Percentiles rank a stretch among this genome's conserved stretches.
These are phyloP conservation scores for Didymella glomerata DNA, from an alignment of 2,329 filamentous ascomycete species.

Conservation along the genomic window DNA sequence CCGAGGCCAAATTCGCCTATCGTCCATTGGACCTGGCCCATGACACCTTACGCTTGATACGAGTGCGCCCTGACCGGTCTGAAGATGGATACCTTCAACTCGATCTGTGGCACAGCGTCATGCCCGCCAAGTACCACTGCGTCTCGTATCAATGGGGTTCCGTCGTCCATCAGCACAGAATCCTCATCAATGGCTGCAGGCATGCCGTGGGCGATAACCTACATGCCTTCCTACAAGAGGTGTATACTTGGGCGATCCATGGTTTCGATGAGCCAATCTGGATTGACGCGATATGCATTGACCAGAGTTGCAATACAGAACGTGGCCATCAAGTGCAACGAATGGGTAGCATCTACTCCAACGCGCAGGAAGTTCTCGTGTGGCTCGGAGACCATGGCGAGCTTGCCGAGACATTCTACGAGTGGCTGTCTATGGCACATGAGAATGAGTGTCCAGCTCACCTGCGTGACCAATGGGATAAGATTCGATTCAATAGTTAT, in stretches of 20 bases:
- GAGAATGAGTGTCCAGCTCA: not conserved
- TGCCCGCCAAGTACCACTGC: not conserved
- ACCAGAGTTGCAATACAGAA: not conserved
- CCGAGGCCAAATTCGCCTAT: not conserved
- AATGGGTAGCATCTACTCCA: not conserved
- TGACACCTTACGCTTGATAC: not conserved
- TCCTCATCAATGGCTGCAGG: not conserved
- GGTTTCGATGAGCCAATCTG: not conserved
- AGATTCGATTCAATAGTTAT: not conserved
- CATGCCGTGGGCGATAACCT: not conserved
- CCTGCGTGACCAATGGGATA: not conserved
- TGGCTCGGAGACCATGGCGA: not conserved
- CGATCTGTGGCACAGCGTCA: not conserved
- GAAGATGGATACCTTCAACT: not conserved
- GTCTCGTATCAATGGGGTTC: not conserved
- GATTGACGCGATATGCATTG: not conserved
- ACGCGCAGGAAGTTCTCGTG: not conserved
- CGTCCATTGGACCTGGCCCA: not conserved
- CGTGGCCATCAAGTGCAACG: not conserved
- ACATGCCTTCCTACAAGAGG: not conserved
- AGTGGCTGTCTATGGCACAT: not conserved
- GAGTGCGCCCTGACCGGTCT: not conserved
- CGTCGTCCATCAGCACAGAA: not conserved
- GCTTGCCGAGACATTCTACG: not conserved
- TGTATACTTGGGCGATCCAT: not conserved